Conservation (phyloP, 257 asterid species). For the Lavandula angustifolia region DNA sequence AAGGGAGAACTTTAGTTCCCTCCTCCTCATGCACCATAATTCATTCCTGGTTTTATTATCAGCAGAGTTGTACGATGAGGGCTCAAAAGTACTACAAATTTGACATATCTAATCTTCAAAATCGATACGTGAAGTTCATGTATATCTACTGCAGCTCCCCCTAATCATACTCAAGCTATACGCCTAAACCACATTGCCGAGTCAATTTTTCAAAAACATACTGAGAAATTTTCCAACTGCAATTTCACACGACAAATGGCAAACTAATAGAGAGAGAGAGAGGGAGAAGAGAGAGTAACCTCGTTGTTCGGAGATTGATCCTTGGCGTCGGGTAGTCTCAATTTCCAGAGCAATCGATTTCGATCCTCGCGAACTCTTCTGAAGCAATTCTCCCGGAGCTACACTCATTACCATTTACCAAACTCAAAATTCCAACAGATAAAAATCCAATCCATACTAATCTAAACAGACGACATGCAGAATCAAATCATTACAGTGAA, state of each 20-base stretch:
- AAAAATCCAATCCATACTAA: neutral
- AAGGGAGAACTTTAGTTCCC: conserved; percentile 1
- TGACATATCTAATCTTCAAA: neutral
- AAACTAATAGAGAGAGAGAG: neutral
- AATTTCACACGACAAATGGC: conserved; percentile 9
- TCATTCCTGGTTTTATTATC: neutral
- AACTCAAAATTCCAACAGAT: conserved; percentile 9
- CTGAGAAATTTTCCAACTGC: neutral
- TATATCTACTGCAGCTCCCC: neutral
- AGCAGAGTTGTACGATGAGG: neutral
- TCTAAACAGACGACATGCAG: neutral
- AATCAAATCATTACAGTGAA: neutral
- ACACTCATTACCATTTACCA: conserved; percentile 25
- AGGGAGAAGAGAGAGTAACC: conserved; percentile 34
- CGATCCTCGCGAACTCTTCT: conserved; percentile 82
- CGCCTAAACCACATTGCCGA: neutral
- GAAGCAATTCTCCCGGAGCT: conserved; percentile 92
- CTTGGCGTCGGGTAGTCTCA: conserved; percentile 51
- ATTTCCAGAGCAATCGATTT: conserved; percentile 75
- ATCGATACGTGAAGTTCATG: neutral
- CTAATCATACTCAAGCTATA: conserved; percentile 1
- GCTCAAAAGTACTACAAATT: neutral
- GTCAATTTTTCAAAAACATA: neutral
- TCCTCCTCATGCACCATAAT: neutral
- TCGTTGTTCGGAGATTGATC: conserved; percentile 36